A percentile compares a stretch with the other conserved stretches of the same genome.
Conservation (phyloP, 2,329 filamentous ascomycete genomes). For the Aspergillus udagawae region DNA sequence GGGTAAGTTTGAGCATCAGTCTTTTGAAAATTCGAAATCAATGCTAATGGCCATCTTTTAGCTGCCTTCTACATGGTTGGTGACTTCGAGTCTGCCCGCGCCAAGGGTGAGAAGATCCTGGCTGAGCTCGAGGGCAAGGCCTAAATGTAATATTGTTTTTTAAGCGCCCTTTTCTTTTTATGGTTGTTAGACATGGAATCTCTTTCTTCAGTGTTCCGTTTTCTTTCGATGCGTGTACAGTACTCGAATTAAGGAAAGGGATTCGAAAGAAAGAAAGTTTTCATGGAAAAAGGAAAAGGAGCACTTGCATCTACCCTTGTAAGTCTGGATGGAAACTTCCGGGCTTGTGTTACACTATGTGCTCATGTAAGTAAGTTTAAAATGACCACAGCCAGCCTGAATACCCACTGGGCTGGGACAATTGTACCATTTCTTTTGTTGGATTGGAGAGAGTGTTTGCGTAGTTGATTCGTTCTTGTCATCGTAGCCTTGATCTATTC, state of each 20-base stretch:
- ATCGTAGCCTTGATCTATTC: neutral
- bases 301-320: conserved; percentile 17
- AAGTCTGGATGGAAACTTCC: conserved; percentile 25
- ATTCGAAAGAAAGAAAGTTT: conserved; percentile 20
- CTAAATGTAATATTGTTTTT: conserved; percentile 44
- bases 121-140: conserved; percentile 73
- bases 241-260: conserved; percentile 38
- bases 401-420: conserved; percentile 29
- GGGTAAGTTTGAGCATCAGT: conserved; percentile 50
- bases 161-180: conserved; percentile 32
- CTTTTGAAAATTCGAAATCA: neutral
- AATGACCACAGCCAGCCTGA: conserved; percentile 36
- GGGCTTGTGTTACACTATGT: conserved; percentile 37
- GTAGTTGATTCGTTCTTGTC: neutral
- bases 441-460: conserved; percentile 4
- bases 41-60: conserved; percentile 30
- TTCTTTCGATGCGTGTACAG: conserved; percentile 39
- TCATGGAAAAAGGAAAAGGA: conserved; percentile 10
- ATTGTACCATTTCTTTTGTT: conserved; percentile 30
- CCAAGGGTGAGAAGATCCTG: conserved; percentile 99
- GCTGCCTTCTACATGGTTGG: conserved; percentile 96
- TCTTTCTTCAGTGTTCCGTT: conserved; percentile 33
- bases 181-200: conserved; percentile 28
- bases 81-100: conserved; percentile 84
- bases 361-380: conserved; percentile 39